Conservation (phyloP, 176 grass and related monocot species). For the Avena atlantica region DNA sequence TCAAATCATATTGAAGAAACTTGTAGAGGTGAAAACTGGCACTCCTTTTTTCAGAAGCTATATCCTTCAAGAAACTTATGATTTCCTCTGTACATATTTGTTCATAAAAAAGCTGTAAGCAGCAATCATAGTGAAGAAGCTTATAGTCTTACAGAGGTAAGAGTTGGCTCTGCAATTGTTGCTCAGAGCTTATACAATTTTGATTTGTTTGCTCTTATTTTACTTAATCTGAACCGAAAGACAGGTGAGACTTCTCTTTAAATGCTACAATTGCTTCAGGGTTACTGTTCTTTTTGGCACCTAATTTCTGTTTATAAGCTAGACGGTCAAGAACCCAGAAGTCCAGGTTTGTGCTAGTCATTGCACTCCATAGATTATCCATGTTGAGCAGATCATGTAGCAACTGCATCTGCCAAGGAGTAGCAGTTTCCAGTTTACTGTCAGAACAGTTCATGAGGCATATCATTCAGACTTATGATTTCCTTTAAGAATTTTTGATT, state of each 20-base stretch:
- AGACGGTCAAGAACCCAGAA: not conserved
- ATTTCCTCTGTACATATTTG: too few species aligned
- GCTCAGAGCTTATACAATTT: too few species aligned
- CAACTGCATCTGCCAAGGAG: not conserved
- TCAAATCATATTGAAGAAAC: not conserved
- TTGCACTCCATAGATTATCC: not conserved
- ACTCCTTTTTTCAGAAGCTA: not conserved
- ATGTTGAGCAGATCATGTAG: not conserved
- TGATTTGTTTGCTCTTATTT: too few species aligned
- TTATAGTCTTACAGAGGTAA: too few species aligned
- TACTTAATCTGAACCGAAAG: too few species aligned
- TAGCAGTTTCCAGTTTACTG: not conserved
- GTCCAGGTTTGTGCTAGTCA: not conserved
- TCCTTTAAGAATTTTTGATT: too few species aligned
- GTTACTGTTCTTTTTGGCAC: not conserved
- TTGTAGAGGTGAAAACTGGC: not conserved
- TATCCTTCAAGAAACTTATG: too few species aligned
- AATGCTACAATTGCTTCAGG: not conserved
- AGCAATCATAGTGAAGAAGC: too few species aligned
- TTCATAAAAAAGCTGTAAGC: not conserved
- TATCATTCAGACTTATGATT: too few species aligned
- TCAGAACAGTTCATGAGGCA: not conserved
- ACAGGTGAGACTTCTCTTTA: too few species aligned
- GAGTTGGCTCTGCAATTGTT: too few species aligned
- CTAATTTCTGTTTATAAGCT: not conserved